Evolutionary conservation across 169 alveolate species (phyloP).

Genomic region (Plasmodium reichenowi): DNA sequence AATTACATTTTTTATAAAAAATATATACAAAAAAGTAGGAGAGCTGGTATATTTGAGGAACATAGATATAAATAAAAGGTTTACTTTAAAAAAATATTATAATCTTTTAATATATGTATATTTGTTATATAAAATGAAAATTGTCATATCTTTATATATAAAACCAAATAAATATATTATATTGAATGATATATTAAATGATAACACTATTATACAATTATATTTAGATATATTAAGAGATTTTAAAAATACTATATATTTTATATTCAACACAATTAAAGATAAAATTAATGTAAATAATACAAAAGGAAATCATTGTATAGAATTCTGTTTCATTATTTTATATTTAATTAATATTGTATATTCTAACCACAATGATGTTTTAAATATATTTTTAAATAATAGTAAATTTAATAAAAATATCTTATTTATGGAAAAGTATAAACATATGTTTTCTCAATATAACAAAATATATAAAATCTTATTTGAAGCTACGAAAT

Average conservation of each 20-base stretch:
- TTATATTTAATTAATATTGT: constrained; percentile 26
- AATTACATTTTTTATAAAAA: constrained; percentile 21
- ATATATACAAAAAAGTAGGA: constrained; percentile 24
- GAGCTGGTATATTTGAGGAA: constrained; percentile 1
- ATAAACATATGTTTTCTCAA: constrained; percentile 13
- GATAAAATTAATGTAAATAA: constrained; percentile 1
- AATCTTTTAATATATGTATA: constrained; percentile 29
- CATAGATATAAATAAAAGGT: constrained; percentile 36
- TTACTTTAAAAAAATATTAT: constrained; percentile 56
- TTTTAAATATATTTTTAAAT: constrained; percentile 5
- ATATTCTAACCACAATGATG: constrained; percentile 27
- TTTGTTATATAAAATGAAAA: constrained; percentile 43
- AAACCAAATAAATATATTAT: neutral
- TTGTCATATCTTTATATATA: constrained; percentile 10
- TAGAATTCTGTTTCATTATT: constrained; percentile 20
- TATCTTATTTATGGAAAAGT: constrained; percentile 1
- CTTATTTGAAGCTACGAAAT: neutral
- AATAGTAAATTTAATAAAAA: neutral
- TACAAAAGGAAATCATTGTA: neutral
- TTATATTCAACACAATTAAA: constrained; percentile 12
- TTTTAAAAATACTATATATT: constrained; percentile 20
- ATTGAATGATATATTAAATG: constrained; percentile 29
- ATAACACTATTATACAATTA: constrained; percentile 5
- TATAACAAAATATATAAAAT: neutral
- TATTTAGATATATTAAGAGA: constrained; percentile 27